Conservation (phyloP, 1,284 basidiomycete genomes). For the Chalciporus sp. region DNA sequence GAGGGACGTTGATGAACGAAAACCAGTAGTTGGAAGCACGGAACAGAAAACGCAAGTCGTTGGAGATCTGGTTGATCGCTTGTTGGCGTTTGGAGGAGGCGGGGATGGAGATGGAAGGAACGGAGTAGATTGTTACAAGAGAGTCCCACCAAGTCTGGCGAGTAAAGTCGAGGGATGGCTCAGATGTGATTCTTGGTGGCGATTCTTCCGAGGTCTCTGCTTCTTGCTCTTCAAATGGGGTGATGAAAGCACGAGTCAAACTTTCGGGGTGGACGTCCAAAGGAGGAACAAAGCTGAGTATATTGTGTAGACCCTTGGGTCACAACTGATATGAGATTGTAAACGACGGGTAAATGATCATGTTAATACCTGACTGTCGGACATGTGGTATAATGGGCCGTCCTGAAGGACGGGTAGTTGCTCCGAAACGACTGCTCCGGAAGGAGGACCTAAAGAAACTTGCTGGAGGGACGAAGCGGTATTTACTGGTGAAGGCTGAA, state of each 20-base stretch:
- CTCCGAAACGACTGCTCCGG: slow-evolving; percentile 8
- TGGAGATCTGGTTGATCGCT: slow-evolving; percentile 47
- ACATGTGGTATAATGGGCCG: slow-evolving; percentile 12
- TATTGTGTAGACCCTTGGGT: slow-evolving; percentile 24
- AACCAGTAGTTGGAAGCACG: slow-evolving; percentile 69
- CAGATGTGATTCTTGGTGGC: slow-evolving; percentile 38
- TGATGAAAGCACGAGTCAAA: slow-evolving; percentile 6
- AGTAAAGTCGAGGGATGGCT: slow-evolving; percentile 64
- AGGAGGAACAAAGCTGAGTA: slow-evolving; percentile 3
- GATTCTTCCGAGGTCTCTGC: slow-evolving; percentile 30
- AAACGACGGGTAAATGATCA: slow-evolving; percentile 21
- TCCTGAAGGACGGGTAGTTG: slow-evolving; percentile 6
- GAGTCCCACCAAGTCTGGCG: slow-evolving; percentile 81
- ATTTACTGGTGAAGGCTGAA: neutral
- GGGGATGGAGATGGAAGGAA: slow-evolving; percentile 36
- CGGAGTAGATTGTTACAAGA: slow-evolving; percentile 56
- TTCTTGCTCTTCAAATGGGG: slow-evolving; percentile 32
- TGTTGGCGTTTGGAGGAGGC: slow-evolving; percentile 46
- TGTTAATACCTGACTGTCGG: slow-evolving; percentile 35
- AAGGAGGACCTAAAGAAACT: neutral
- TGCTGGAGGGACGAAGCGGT: neutral
- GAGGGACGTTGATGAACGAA: slow-evolving; percentile 70
- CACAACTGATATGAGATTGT: slow-evolving; percentile 28
- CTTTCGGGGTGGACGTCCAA: slow-evolving; percentile 3
- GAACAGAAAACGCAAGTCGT: slow-evolving; percentile 68